Conservation (phyloP, 1,284 basidiomycete species). For the Leccinum huronense region DNA sequence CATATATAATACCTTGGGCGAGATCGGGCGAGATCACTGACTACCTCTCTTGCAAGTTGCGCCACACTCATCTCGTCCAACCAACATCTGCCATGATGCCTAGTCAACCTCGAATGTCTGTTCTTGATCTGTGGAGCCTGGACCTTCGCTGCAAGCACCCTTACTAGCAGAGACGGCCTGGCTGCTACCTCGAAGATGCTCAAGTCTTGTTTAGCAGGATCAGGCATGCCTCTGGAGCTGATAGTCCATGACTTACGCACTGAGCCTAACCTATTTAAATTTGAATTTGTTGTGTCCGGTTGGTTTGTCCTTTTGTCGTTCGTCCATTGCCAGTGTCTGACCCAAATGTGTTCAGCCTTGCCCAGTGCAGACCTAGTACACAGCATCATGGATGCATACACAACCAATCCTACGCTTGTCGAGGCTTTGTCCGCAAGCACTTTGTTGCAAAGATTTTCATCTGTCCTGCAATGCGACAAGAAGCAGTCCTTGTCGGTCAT, state of each 20-base stretch:
- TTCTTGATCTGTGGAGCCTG: slow-evolving; percentile 16
- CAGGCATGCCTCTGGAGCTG: slow-evolving; percentile 28
- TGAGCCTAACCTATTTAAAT: slow-evolving; percentile 23
- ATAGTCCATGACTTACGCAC: slow-evolving; percentile 32
- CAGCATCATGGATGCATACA: slow-evolving; percentile 24
- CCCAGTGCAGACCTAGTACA: slow-evolving; percentile 15
- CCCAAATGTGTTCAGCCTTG: slow-evolving; percentile 15
- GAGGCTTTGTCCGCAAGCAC: slow-evolving; percentile 14
- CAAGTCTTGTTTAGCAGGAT: slow-evolving; percentile 31
- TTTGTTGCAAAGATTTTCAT: slow-evolving; percentile 24
- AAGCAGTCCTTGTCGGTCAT: slow-evolving; percentile 3
- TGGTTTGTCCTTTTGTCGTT: neutral
- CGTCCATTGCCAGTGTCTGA: neutral
- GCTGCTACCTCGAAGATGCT: slow-evolving; percentile 17
- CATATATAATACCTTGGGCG: too few species aligned
- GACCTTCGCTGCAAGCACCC: slow-evolving; percentile 15
- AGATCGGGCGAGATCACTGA: too few species aligned
- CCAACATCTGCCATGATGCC: too few species aligned
- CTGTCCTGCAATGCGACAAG: slow-evolving; percentile 5
- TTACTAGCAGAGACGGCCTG: slow-evolving; percentile 21
- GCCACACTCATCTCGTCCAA: too few species aligned
- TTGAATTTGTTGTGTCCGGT: slow-evolving; percentile 31
- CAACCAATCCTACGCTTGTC: slow-evolving; percentile 18
- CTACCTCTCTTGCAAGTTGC: too few species aligned
- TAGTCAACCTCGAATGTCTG: slow-evolving; percentile 7